These are phyloP conservation scores for Maudiozyma barnettii DNA, from an alignment of 805 yeast genomes.

Conservation along the genomic window DNA sequence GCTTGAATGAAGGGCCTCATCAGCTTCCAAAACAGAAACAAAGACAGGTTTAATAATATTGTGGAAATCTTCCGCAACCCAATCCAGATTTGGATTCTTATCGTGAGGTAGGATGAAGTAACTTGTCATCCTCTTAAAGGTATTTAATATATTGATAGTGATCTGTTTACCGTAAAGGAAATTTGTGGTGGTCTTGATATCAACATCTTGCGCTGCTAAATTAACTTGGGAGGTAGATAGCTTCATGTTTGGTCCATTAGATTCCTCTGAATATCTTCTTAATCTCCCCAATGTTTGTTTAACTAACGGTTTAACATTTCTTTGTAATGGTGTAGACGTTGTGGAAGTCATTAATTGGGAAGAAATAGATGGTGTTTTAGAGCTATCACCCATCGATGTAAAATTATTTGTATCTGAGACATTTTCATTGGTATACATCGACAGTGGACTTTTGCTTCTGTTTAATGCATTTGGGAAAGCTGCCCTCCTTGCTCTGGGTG, in stretches of 20 bases:
- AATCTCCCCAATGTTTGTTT: constrained; percentile 6
- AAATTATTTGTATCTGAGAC: neutral
- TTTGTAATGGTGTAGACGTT: constrained; percentile 11
- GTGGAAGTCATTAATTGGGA: constrained; percentile 9
- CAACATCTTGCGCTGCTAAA: neutral
- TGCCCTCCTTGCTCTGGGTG: constrained; percentile 8
- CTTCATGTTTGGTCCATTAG: constrained; percentile 1
- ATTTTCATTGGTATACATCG: neutral
- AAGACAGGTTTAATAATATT: constrained; percentile 32
- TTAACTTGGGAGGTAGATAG: neutral
- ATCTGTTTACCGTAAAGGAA: constrained; percentile 17
- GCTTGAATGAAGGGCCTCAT: constrained; percentile 28
- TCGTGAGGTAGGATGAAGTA: constrained; percentile 20
- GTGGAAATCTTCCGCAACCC: constrained; percentile 19
- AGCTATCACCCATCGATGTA: neutral
- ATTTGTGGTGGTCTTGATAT: neutral
- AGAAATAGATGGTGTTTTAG: constrained; percentile 4
- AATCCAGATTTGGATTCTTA: constrained; percentile 8
- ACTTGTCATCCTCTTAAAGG: constrained; percentile 21
- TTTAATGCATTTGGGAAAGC: constrained; percentile 1
- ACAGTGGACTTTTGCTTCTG: constrained; percentile 2
- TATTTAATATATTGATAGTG: constrained; percentile 25
- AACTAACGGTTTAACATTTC: constrained; percentile 8
- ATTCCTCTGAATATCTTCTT: constrained; percentile 17
- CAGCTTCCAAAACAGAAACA: constrained; percentile 32